Evolutionary conservation across 2,329 filamentous ascomycete genomes (phyloP).

Genomic region (Ophioceras dolichostomum): DNA sequence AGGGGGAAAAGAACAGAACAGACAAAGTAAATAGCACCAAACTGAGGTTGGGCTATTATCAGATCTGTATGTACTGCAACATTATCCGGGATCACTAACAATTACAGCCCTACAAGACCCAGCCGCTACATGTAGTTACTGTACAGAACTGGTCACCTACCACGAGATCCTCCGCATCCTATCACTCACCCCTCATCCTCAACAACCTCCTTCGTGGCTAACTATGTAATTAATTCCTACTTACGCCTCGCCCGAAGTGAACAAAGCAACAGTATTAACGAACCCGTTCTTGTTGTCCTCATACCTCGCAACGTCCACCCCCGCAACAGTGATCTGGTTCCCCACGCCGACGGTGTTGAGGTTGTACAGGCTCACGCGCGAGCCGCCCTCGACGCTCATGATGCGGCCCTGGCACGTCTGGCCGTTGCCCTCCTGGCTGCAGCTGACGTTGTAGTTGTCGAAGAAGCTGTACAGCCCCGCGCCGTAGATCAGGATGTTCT

Average conservation of each 20-base stretch:
- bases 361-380: constrained; percentile 24
- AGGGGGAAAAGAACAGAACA: no score
- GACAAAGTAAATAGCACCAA: no score
- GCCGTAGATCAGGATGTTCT: constrained; percentile 40
- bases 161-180: no score
- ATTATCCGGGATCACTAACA: no score
- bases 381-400: constrained; percentile 24
- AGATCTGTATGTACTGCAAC: no score
- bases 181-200: no score
- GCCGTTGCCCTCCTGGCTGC: constrained; percentile 20
- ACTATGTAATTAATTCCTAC: no score
- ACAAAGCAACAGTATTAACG: constrained; percentile 12
- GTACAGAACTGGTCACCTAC: no score
- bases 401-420: constrained; percentile 27
- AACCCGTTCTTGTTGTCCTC: constrained; percentile 11
- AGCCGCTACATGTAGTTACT: neutral
- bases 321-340: constrained; percentile 9
- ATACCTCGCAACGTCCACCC: constrained; percentile 8
- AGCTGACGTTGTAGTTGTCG: constrained; percentile 39
- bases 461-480: constrained; percentile 50
- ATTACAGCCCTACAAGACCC: neutral
- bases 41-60: no score
- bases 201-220: no score
- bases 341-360: constrained; percentile 30
- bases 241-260: constrained; percentile 6